Conservation (phyloP, 129 eudicot genomes). For the Mikania micrantha region DNA sequence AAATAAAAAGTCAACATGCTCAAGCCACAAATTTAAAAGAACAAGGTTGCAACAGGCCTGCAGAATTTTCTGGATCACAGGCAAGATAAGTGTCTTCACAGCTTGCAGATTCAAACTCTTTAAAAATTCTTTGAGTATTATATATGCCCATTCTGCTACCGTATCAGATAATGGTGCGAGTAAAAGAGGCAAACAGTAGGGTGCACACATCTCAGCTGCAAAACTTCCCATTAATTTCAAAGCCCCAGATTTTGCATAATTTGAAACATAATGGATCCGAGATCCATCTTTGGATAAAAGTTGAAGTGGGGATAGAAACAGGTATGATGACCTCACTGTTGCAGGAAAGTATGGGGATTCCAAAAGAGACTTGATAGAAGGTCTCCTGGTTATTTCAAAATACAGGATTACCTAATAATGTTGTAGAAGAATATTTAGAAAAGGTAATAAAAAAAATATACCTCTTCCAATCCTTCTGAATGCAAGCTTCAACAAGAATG, state of each 20-base stretch:
- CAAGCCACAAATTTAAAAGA: constrained; percentile 11
- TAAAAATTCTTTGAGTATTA: constrained; percentile 66
- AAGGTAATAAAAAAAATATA: constrained; percentile 20
- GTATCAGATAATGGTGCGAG: constrained; percentile 56
- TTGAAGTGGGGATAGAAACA: constrained; percentile 82
- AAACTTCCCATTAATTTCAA: constrained; percentile 78
- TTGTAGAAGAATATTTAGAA: background rate
- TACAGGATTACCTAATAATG: background rate
- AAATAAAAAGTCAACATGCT: background rate
- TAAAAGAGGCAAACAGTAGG: constrained; percentile 70
- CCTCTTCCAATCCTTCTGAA: constrained; percentile 80
- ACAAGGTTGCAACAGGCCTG: constrained; percentile 55
- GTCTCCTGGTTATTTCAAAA: constrained; percentile 54
- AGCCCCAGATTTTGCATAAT: constrained; percentile 71
- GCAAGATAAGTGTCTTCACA: constrained; percentile 55
- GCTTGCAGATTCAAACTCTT: constrained; percentile 60
- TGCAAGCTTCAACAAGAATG: constrained; percentile 76
- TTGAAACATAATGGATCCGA: constrained; percentile 74
- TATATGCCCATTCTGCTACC: constrained; percentile 76
- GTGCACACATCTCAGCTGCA: constrained; percentile 92
- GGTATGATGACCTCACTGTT: constrained; percentile 71
- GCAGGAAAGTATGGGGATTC: constrained; percentile 86
- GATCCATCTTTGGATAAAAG: constrained; percentile 68
- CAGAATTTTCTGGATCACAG: constrained; percentile 77
- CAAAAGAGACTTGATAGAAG: constrained; percentile 74